phyloP scores from a whole-genome alignment of 441 rosid genomes.

The Melastoma candidum region DNA sequence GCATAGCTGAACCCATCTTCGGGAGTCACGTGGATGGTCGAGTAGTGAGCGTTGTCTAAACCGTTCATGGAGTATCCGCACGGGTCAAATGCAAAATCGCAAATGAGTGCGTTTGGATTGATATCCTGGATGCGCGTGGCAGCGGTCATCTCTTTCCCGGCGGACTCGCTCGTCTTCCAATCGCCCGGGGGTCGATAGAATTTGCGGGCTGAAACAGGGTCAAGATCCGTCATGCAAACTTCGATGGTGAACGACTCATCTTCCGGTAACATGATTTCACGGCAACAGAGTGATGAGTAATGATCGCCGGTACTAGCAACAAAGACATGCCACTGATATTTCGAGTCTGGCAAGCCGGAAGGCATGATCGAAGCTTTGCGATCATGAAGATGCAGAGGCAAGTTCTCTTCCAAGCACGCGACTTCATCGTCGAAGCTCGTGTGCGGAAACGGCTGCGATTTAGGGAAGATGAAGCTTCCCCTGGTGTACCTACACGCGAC shows the following conservation, averaged over 20 bases:
- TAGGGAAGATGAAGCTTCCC: conserved; percentile 86
- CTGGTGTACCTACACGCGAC: conserved; percentile 74
- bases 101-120: conserved; percentile 53
- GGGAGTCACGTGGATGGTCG: conserved; percentile 94
- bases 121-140: conserved; percentile 57
- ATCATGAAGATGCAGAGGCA: conserved; percentile 46
- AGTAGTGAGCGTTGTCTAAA: conserved; percentile 70
- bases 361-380: conserved; percentile 78
- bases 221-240: conserved; percentile 95
- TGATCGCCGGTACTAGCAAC: conserved; percentile 38
- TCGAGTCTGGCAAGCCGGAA: conserved; percentile 33
- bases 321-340: conserved; percentile 85
- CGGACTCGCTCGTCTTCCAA: conserved; percentile 38
- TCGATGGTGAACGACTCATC: conserved; percentile 46
- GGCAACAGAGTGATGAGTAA: too few species aligned
- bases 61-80: conserved; percentile 99
- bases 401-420: conserved; percentile 41
- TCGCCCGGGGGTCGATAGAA: conserved; percentile 49
- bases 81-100: conserved; percentile 92
- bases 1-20: conserved; percentile 96
- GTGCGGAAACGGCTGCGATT: conserved; percentile 88
- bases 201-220: conserved; percentile 44
- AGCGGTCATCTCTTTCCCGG: conserved; percentile 72
- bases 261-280: background rate
- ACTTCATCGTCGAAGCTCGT: conserved; percentile 78